Conservation (phyloP, 345 rosid genomes). For the Erysimum cheiranthoides region DNA sequence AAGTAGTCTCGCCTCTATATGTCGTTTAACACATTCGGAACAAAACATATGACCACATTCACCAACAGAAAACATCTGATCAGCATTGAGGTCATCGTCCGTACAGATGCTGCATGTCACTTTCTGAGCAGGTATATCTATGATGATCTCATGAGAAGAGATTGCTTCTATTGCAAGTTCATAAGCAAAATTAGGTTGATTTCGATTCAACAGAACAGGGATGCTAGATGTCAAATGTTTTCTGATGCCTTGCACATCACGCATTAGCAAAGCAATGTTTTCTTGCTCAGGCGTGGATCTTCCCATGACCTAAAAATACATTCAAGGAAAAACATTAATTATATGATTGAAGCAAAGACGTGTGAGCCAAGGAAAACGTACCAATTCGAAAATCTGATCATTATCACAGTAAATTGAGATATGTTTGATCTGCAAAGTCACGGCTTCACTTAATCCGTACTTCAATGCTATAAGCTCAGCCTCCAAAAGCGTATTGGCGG, state of each 20-base stretch:
- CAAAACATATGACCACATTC: neutral
- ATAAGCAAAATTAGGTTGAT: neutral
- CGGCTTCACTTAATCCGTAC: neutral
- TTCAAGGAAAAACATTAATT: neutral
- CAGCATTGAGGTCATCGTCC: neutral
- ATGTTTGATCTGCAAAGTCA: neutral
- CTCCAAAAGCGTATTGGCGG: neutral
- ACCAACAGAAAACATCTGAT: neutral
- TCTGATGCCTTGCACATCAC: neutral
- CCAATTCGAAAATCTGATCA: neutral
- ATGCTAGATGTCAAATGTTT: neutral
- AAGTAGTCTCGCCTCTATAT: neutral
- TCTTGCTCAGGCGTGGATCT: neutral
- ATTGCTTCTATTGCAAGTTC: conserved; percentile 2
- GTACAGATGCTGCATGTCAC: neutral
- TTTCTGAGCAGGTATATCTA: neutral
- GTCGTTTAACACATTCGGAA: neutral
- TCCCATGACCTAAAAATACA: neutral
- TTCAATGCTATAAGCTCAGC: neutral
- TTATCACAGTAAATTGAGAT: neutral
- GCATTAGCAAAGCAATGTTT: neutral
- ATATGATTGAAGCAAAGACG: neutral
- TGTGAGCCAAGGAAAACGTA: neutral
- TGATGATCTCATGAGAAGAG: neutral
- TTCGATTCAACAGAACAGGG: neutral